Base-by-base conservation (phyloP, 257 asterid genomes). In the Dorcoceras hygrometricum region DNA sequence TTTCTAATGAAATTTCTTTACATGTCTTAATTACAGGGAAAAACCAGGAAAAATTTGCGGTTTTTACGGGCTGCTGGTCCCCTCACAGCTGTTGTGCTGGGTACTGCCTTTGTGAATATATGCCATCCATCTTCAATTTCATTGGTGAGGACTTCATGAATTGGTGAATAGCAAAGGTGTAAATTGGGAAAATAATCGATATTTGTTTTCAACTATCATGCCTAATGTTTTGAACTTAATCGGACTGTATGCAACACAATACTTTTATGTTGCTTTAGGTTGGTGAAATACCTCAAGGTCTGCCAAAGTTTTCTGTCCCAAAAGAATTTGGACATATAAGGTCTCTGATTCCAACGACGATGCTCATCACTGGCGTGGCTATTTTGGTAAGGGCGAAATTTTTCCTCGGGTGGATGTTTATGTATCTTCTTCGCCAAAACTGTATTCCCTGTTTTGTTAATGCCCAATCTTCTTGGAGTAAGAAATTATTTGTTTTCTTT, bases 321-420 rank as follows among this genome's bases (percentile, higher is more conserved):
- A 90, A 87, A 85, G 84, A 75, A 67, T 90, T 94, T 76, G 82
- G 77, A 29, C 71, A 87, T 59, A 80, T 85, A 67, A 48, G 63
- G 69, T 87, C 95, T 58, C 86, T 94, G 78, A 81, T 94, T 79
- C 91, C 97, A 32, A 94, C 97, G 59, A 86, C 99, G 56, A 32
- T 89, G 59, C 99, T 94, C 80, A 94, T 94, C 76, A 94, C 99
- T 69, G 99, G 99, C 2, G 99, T 94, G 75, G 99, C 99, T 66
- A 94, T 94, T 75, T 84, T 94, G 92, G 99, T 94, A 80, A 79
- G 86, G 69, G 72, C 68, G 69, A 59, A 62, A 57, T 36, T 69
- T 14, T 53, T 56, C 76, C 60, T 63, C 48, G 36, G 29, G 5
- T 39, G 50, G n/a, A 12, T 39, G 5, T 43, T 63, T 28, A 28